Percentiles rank a stretch among this genome's conserved stretches.
phyloP scores from a whole-genome alignment of 2,329 filamentous ascomycete genomes.

The Hypoxylon sp. region DNA sequence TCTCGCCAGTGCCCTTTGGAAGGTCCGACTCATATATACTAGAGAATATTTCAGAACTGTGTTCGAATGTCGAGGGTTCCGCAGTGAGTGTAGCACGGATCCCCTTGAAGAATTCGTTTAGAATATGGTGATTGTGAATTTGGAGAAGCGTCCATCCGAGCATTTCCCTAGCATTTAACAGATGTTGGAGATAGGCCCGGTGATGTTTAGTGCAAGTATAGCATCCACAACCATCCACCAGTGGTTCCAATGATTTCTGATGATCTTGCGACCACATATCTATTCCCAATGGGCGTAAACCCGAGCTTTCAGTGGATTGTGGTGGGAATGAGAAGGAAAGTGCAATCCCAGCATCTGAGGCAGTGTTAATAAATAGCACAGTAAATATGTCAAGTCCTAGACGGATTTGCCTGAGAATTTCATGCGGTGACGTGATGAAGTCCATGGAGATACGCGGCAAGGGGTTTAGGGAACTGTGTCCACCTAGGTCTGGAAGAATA shows the following conservation, averaged over 20 bases:
- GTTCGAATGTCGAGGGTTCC: conserved; percentile 73
- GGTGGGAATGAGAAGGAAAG: conserved; percentile 82
- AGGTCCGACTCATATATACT: conserved; percentile 77
- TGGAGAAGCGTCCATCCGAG: conserved; percentile 94
- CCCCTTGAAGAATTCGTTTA: conserved; percentile 80
- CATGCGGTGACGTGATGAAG: conserved; percentile 73
- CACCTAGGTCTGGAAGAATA: conserved; percentile 76
- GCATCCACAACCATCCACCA: conserved; percentile 78
- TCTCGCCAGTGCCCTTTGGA: conserved; percentile 80
- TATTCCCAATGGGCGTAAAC: conserved; percentile 72
- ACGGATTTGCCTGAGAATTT: conserved; percentile 80
- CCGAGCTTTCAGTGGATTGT: conserved; percentile 46
- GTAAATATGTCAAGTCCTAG: conserved; percentile 86
- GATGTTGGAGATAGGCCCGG: conserved; percentile 87
- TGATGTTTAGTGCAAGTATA: conserved; percentile 89
- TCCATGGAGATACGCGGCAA: conserved; percentile 84
- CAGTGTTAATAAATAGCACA: conserved; percentile 79
- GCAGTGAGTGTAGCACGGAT: conserved; percentile 76
- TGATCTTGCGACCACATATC: conserved; percentile 82
- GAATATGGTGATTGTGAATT: conserved; percentile 86
- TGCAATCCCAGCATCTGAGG: conserved; percentile 88
- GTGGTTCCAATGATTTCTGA: conserved; percentile 72
- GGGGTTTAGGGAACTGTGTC: conserved; percentile 66
- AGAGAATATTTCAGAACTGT: conserved; percentile 60
- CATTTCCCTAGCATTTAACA: conserved; percentile 95